Conservation (phyloP, 2,329 filamentous ascomycete species). For the Curvularia spicifera region DNA sequence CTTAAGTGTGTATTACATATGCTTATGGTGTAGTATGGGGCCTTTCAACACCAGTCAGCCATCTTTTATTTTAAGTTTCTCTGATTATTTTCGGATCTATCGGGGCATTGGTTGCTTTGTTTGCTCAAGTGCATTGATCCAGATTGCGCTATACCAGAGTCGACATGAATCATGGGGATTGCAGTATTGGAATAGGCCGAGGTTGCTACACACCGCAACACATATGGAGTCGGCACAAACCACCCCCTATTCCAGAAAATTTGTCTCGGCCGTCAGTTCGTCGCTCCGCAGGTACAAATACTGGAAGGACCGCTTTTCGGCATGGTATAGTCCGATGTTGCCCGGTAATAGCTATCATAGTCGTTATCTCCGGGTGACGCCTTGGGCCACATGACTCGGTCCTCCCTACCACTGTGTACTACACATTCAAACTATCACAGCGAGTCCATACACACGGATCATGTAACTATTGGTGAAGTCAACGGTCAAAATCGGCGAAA, state of each 20-base stretch:
- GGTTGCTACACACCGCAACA: background rate
- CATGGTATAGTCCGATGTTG: background rate
- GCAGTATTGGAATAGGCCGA: background rate
- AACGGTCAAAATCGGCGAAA: constrained; percentile 7
- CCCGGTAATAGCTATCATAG: background rate
- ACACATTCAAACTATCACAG: background rate
- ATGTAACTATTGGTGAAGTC: background rate
- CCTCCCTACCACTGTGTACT: background rate
- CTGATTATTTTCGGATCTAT: background rate
- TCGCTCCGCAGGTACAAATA: background rate
- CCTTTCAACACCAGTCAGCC: background rate
- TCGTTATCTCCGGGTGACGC: constrained; percentile 10
- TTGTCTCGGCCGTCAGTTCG: background rate
- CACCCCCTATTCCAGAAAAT: background rate
- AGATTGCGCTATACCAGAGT: background rate
- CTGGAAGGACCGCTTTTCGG: background rate
- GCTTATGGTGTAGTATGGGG: background rate
- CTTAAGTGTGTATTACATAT: background rate
- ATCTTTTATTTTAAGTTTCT: background rate
- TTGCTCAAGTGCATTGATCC: background rate
- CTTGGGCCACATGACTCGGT: background rate
- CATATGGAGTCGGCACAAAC: background rate
- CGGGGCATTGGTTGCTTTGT: background rate
- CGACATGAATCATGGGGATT: background rate
- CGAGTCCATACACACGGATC: background rate